Evolutionary conservation across 2,329 filamentous ascomycete species (phyloP).

Genomic region (Trichophaea hybrida): DNA sequence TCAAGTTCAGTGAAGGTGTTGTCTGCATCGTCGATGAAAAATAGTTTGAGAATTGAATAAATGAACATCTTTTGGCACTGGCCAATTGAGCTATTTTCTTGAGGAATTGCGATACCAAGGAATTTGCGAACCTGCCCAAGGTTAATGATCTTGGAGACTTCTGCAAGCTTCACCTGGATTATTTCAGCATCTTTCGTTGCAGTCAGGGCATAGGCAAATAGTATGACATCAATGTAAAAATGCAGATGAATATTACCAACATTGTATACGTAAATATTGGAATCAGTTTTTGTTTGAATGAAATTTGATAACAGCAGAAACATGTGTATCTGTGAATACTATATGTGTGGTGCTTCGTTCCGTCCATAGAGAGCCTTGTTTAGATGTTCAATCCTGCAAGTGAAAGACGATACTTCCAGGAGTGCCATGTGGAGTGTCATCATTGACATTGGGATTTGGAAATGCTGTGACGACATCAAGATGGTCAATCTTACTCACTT

Average conservation of each 20-base stretch:
- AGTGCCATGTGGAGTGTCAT: conserved; percentile 25
- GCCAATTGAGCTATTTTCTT: conserved; percentile 21
- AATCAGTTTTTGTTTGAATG: not conserved
- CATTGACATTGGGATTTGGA: conserved; percentile 27
- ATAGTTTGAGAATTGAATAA: conserved; percentile 19
- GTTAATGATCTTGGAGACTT: conserved; percentile 27
- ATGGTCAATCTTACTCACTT: conserved; percentile 12
- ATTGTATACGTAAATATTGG: not conserved
- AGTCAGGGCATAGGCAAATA: not conserved
- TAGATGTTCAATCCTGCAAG: not conserved
- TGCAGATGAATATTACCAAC: not conserved
- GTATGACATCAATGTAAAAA: conserved; percentile 3
- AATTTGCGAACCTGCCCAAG: conserved; percentile 24
- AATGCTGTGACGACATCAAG: conserved; percentile 26
- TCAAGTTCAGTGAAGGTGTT: conserved; percentile 16
- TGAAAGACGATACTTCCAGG: conserved; percentile 13
- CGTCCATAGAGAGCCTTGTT: not conserved
- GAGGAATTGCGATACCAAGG: conserved; percentile 25
- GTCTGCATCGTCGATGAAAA: conserved; percentile 9
- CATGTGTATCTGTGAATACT: not conserved
- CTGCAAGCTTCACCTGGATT: not conserved
- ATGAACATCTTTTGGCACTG: conserved; percentile 25
- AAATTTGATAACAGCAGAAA: not conserved
- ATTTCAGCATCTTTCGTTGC: no score
- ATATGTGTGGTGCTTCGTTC: not conserved